Evolutionary conservation across 1,284 basidiomycete species (phyloP).

Genomic region (Cerrena zonata): DNA sequence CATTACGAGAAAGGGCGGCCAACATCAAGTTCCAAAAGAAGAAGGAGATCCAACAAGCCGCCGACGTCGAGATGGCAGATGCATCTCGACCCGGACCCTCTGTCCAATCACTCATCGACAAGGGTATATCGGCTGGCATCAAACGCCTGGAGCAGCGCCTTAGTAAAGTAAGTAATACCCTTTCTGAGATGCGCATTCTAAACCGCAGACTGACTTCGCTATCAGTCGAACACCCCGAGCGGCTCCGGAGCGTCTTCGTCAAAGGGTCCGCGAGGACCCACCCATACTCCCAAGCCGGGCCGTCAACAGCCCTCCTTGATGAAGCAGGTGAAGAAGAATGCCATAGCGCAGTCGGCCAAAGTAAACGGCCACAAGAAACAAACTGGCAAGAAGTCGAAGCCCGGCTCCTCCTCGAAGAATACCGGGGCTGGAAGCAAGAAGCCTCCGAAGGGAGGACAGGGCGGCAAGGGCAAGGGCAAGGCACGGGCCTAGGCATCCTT

Average conservation of each 20-base stretch:
- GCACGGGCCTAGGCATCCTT: background rate
- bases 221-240: background rate
- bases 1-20: background rate
- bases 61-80: constrained; percentile 15
- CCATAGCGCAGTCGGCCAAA: too few relatives aligned
- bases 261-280: background rate
- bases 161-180: background rate
- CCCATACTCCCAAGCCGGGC: background rate
- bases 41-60: background rate
- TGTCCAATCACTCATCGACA: constrained; percentile 17
- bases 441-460: background rate
- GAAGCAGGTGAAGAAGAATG: too few relatives aligned
- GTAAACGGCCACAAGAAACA: too few relatives aligned
- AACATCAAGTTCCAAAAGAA: background rate
- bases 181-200: background rate
- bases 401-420: background rate
- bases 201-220: background rate
- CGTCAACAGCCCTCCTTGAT: too few relatives aligned
- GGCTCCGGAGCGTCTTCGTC: background rate
- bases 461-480: background rate
- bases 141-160: constrained; percentile 7
- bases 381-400: background rate
- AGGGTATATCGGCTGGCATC: constrained; percentile 9
- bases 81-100: constrained; percentile 16
- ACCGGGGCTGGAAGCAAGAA: background rate